A percentile compares a stretch with the other conserved stretches of the same genome.
Evolutionary conservation across 169 alveolate genomes (phyloP).

Genomic region (Cryptosporidium canis): DNA sequence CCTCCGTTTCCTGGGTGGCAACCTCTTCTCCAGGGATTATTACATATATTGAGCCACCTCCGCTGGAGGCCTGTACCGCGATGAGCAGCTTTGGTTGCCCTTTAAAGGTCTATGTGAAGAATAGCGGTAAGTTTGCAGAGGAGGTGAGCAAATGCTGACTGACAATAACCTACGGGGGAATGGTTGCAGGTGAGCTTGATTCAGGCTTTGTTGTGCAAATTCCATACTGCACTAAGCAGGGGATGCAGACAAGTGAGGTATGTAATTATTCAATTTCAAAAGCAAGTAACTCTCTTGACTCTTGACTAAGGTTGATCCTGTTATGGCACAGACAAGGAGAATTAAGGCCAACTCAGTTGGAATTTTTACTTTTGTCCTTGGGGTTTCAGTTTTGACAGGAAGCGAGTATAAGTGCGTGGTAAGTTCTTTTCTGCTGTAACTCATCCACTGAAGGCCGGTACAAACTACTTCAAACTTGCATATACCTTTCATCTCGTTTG

Average conservation of each 20-base stretch:
- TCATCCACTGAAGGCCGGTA: neutral
- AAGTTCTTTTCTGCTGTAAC: neutral
- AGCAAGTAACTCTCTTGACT: neutral
- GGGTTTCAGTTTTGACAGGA: constrained; percentile 59
- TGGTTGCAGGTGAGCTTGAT: constrained; percentile 20
- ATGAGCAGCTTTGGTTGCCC: constrained; percentile 65
- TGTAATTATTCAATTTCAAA: neutral
- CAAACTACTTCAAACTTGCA: too few relatives aligned
- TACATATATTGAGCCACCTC: constrained; percentile 69
- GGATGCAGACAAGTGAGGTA: constrained; percentile 59
- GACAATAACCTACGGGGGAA: neutral
- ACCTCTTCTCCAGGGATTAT: constrained; percentile 70
- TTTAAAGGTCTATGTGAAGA: constrained; percentile 34
- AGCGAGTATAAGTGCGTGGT: constrained; percentile 53
- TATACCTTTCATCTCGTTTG: too few relatives aligned
- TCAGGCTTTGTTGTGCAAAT: constrained; percentile 59
- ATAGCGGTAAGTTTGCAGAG: constrained; percentile 54
- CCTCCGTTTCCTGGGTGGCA: constrained; percentile 71
- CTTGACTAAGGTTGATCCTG: constrained; percentile 53
- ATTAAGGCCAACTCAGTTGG: constrained; percentile 47
- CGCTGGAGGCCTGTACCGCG: constrained; percentile 58
- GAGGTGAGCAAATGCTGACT: neutral
- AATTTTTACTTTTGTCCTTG: constrained; percentile 46
- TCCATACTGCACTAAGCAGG: constrained; percentile 52
- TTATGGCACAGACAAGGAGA: constrained; percentile 59